These are phyloP conservation scores for Pseudonitzschia multiseries DNA, from an alignment of 108 stramenopile genomes.

Conservation along the genomic window DNA sequence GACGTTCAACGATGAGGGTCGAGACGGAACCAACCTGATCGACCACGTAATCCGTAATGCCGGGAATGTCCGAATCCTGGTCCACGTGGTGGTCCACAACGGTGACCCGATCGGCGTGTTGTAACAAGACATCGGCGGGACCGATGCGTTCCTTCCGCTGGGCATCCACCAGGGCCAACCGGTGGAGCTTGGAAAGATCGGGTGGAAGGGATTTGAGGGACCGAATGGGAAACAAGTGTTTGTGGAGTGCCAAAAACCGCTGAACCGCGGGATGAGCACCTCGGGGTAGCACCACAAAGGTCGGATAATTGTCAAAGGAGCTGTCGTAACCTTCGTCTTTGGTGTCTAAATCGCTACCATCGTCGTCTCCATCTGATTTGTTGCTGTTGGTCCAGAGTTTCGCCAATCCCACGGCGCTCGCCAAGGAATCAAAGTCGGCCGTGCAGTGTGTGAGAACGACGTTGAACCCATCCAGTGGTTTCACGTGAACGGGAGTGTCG, in stretches of 20 bases:
- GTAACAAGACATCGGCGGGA: slow-evolving; percentile 75
- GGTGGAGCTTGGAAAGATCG: slow-evolving; percentile 69
- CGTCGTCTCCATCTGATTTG: neutral
- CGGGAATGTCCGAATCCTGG: slow-evolving; percentile 82
- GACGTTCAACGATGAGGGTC: slow-evolving; percentile 81
- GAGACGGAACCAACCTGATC: slow-evolving; percentile 89
- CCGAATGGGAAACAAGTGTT: slow-evolving; percentile 89
- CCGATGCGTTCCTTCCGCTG: slow-evolving; percentile 87
- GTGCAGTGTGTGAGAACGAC: slow-evolving; percentile 89
- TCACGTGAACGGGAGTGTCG: slow-evolving; percentile 40
- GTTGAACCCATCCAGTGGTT: slow-evolving; percentile 56
- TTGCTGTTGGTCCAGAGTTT: slow-evolving; percentile 63
- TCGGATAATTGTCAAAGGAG: slow-evolving; percentile 52
- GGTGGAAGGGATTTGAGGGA: slow-evolving; percentile 70
- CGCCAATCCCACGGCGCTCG: slow-evolving; percentile 78
- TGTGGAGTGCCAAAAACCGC: slow-evolving; percentile 86
- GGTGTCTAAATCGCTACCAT: slow-evolving; percentile 23
- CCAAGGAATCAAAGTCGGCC: slow-evolving; percentile 88
- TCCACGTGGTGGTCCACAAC: slow-evolving; percentile 94
- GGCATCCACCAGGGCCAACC: slow-evolving; percentile 89
- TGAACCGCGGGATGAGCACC: slow-evolving; percentile 92
- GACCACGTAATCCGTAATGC: slow-evolving; percentile 78
- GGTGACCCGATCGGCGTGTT: slow-evolving; percentile 76
- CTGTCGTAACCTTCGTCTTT: slow-evolving; percentile 39
- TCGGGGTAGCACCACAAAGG: slow-evolving; percentile 91